Percentiles rank a stretch among this genome's conserved stretches.
Conservation (phyloP, 805 yeast species). For the baker's yeast (Saccharomyces cerevisiae) region DNA sequence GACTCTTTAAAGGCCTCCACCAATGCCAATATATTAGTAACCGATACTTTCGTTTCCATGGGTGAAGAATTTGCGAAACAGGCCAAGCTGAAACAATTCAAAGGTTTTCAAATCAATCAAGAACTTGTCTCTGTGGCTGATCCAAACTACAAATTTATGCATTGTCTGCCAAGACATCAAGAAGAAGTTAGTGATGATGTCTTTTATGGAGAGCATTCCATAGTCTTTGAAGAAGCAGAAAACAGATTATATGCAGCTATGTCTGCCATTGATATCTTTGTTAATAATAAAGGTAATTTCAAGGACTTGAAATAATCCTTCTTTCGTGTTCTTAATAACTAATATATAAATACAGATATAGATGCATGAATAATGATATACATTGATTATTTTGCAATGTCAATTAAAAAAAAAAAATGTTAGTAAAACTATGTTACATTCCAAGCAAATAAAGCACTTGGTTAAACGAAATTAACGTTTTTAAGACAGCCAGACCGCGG, state of each 20-base stretch:
- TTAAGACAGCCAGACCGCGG: background rate
- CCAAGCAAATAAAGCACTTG: no score
- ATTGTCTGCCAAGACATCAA: constrained; percentile 89
- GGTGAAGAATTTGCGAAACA: constrained; percentile 83
- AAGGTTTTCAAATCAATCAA: constrained; percentile 74
- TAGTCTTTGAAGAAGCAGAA: constrained; percentile 94
- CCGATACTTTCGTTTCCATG: constrained; percentile 97
- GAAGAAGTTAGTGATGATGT: constrained; percentile 94
- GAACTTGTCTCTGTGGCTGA: constrained; percentile 53
- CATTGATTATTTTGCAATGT: background rate
- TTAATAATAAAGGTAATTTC: constrained; percentile 69
- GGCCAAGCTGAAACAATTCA: constrained; percentile 68
- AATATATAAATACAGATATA: background rate
- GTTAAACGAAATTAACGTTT: no score
- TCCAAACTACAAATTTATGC: constrained; percentile 88
- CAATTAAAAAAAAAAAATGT: background rate
- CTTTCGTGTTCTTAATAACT: background rate
- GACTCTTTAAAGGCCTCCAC: constrained; percentile 70
- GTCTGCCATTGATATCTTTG: constrained; percentile 86
- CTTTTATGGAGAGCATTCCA: constrained; percentile 71
- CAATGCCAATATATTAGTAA: constrained; percentile 74
- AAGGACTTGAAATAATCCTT: constrained; percentile 8
- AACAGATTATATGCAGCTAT: constrained; percentile 94
- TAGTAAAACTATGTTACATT: background rate
- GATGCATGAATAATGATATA: background rate